These are phyloP conservation scores for Erodium maritimum DNA, from an alignment of 345 rosid species.

Conservation along the genomic window DNA sequence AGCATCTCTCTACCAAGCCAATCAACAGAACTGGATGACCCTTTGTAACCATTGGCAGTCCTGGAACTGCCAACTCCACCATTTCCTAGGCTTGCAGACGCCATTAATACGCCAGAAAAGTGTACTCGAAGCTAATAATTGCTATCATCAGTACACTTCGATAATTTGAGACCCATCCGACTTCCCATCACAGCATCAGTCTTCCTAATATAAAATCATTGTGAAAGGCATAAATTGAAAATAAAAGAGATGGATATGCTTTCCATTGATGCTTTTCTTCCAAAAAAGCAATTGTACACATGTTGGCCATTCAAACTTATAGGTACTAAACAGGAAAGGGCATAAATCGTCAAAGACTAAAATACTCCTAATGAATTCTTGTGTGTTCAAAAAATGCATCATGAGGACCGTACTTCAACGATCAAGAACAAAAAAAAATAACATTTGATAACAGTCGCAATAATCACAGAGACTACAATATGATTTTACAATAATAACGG, in stretches of 20 bases:
- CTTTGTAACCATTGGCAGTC: conserved; percentile 69
- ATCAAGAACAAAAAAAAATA: too few species aligned
- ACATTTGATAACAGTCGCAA: too few species aligned
- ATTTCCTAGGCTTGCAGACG: conserved; percentile 77
- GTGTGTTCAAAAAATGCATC: not conserved
- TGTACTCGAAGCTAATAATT: conserved; percentile 25
- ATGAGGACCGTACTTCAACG: too few species aligned
- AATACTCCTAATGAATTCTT: too few species aligned
- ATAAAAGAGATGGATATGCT: not conserved
- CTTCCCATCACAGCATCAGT: not conserved
- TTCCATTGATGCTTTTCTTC: not conserved
- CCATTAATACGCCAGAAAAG: conserved; percentile 32
- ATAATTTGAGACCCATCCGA: not conserved
- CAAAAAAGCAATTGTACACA: not conserved
- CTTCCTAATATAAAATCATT: not conserved
- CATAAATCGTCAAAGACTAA: not conserved
- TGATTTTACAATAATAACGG: not conserved
- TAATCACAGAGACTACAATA: too few species aligned
- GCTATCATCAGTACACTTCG: conserved; percentile 5
- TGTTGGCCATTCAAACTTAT: not conserved
- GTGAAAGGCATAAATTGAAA: not conserved
- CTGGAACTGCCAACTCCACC: conserved; percentile 96
- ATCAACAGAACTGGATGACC: conserved; percentile 84
- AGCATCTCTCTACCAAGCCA: conserved; percentile 95
- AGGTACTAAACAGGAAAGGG: not conserved